These are phyloP conservation scores for Calonectria honghensis DNA, from an alignment of 2,329 filamentous ascomycete genomes.

Conservation along the genomic window DNA sequence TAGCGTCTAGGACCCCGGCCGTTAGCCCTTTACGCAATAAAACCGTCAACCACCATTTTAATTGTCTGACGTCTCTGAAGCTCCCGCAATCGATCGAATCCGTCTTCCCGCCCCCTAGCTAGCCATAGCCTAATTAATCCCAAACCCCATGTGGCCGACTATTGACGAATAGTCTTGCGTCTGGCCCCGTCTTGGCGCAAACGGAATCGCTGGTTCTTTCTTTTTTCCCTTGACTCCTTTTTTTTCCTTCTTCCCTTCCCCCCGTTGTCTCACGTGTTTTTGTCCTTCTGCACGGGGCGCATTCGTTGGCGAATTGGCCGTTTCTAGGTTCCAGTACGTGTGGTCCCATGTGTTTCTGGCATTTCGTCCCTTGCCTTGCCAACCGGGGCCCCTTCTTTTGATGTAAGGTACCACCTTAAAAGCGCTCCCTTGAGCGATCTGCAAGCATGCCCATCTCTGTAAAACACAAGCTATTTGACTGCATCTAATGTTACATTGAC, in stretches of 20 bases:
- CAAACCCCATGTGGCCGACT: conserved; percentile 17
- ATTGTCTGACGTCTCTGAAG: conserved; percentile 16
- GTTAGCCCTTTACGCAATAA: conserved; percentile 19
- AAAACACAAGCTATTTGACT: conserved; percentile 18
- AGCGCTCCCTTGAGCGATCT: conserved; percentile 16
- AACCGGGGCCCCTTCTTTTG: conserved; percentile 24
- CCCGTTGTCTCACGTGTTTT: conserved; percentile 29
- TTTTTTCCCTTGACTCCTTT: neutral
- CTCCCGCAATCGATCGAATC: conserved; percentile 21
- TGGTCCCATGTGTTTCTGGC: conserved; percentile 24
- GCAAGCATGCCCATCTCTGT: conserved; percentile 37
- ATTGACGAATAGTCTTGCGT: conserved; percentile 27
- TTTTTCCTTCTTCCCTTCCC: conserved; percentile 5
- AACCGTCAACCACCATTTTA: conserved; percentile 26
- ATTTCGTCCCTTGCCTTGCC: conserved; percentile 18
- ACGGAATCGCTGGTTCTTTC: neutral
- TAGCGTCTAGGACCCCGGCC: conserved; percentile 19
- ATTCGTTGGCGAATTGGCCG: conserved; percentile 26
- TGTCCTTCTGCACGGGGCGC: conserved; percentile 36
- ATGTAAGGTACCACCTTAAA: conserved; percentile 27
- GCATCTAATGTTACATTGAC: conserved; percentile 30
- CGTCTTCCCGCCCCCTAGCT: conserved; percentile 8
- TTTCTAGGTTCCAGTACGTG: conserved; percentile 26
- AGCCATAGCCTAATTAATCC: conserved; percentile 3
- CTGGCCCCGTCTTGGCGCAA: neutral